Evolutionary conservation across 1,284 basidiomycete genomes (phyloP).

Genomic region (Melampsora larici-populina): DNA sequence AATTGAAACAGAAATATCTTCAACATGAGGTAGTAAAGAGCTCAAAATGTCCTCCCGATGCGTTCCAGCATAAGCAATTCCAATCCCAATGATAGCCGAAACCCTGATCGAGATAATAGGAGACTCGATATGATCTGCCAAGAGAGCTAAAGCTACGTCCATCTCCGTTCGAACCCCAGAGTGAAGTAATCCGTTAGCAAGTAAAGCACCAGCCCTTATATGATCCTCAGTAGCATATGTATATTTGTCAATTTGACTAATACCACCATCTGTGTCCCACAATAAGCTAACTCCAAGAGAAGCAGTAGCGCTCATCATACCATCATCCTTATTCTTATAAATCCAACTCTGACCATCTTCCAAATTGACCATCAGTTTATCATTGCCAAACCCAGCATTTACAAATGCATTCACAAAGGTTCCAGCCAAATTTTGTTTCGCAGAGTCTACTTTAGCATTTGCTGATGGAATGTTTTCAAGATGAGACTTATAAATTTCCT

Average conservation of each 20-base stretch:
- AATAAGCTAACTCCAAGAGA: conserved; percentile 87
- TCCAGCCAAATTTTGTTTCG: conserved; percentile 87
- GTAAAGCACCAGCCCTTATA: conserved; percentile 94
- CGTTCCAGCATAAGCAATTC: conserved; percentile 89
- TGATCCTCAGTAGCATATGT: conserved; percentile 93
- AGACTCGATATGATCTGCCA: conserved; percentile 87
- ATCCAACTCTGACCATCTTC: conserved; percentile 97
- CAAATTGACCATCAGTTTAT: conserved; percentile 94
- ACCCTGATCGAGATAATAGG: conserved; percentile 78
- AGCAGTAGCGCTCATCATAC: conserved; percentile 94
- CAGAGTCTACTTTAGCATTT: conserved; percentile 76
- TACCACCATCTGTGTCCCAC: conserved; percentile 91
- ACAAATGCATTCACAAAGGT: conserved; percentile 99
- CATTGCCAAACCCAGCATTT: conserved; percentile 97
- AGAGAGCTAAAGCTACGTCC: conserved; percentile 85
- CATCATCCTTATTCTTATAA: conserved; percentile 97
- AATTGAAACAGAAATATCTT: conserved; percentile 78
- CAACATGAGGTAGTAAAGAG: conserved; percentile 72
- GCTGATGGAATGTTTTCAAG: conserved; percentile 73
- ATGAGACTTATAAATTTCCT: conserved; percentile 97
- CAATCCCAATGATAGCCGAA: conserved; percentile 74
- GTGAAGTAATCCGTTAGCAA: conserved; percentile 92
- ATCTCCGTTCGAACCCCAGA: conserved; percentile 86
- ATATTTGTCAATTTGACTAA: conserved; percentile 95
- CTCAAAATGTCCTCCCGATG: conserved; percentile 80